Evolutionary conservation across 2,329 filamentous ascomycete species (phyloP), one percentile per base, ranked within the genome.

Genomic region (Phaeomoniella chlamydospora): DNA sequence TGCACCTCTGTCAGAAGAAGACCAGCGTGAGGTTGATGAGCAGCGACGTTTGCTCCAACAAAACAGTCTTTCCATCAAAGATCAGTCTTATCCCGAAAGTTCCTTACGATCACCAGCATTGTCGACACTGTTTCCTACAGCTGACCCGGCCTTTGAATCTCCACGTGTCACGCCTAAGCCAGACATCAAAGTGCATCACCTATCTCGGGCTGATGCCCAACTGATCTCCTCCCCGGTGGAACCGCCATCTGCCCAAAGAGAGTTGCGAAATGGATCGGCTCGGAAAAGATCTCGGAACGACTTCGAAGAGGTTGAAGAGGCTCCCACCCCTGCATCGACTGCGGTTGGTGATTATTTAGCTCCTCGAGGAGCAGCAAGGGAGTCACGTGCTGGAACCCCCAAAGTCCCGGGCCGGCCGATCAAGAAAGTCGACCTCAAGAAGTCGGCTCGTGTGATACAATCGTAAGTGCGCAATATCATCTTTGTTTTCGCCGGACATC

Each of bases 381-480:
- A 60, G 44, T 78, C 74, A 18, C 70, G 75, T 45, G 72, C 72
- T 38, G 70, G 64, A 37, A 80, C 76, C 18, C 76, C 75, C 9
- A 34, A 18, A 18, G 16, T 16, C 13, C 9, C 11, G n/a, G 44
- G 41, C 37, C 70, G 69, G 29, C 64, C 71, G 18, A 56, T 62
- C 40, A 77, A 77, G 64, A 77, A 70, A 55, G 61, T 65, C n/a
- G 22, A 26, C 22, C n/a, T 26, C 34, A 70, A 73, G 51, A 68
- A 67, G 36, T 74, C 74, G 29, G 64, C 73, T 40, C 74, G 77
- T 45, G 68, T 79, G 50, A 80, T 81, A 59, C 71, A 68, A 55
- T 81, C 77, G 77, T 54, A 49, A 52, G 51, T 52, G 6, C 30
- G 14, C 22, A 14, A n/a, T 32, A n/a, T n/a, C n/a, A n/a, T n/a